Base-by-base conservation (phyloP, 805 yeast species). In the Torulaspora delbrueckii region DNA sequence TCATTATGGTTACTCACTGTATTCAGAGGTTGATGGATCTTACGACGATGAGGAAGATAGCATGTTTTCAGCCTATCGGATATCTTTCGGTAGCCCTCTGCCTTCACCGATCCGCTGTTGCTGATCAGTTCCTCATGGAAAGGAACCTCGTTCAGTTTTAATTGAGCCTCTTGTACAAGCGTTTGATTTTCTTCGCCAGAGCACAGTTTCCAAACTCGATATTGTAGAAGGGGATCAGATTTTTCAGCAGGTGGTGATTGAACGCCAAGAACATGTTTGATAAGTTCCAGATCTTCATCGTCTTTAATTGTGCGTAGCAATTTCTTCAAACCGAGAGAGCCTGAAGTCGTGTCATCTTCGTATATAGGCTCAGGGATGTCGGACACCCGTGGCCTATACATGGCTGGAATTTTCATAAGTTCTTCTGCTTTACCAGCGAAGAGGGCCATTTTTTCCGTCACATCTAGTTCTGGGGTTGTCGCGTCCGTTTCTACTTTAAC, bases 41-140 rank as follows among this genome's bases (percentile, higher is more conserved):
- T 80, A 48, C 86, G 77, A 40, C 93, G 81, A 63, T 89, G 96
- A 2, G 95, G 93, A 43, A 90, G 69, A 59, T 87, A 90, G 48
- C 79, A 84, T 10, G 78, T 70, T 62, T 90, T 90, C 36, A 81
- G 74, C 0, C 78, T 72, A 52, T 89, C 96, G 0, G 84, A 76
- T 31, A 87, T 80, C 61, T 84, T 85, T 37, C 68, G 65, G 60
- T 82, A 86, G 0, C 96, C 95, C 46, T 82, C 79, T 30, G 89
- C 80, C 56, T 78, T 76, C 57, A 84, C 84, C 1, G 86, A 73
- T 0, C 89, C 86, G 0, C 82, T 68, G 0, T 52, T 45, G 42
- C 76, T 77, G 35, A 68, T 72, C 35, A 76, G 55, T 1, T 39
- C 13, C 1, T 63, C 52, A 24, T 61, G 61, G 22, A 58, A 50